A percentile compares a stretch with the other conserved stretches of the same genome.
Evolutionary conservation across 306 rosid genomes (phyloP).

Genomic region (Pachyrhizus erosus): DNA sequence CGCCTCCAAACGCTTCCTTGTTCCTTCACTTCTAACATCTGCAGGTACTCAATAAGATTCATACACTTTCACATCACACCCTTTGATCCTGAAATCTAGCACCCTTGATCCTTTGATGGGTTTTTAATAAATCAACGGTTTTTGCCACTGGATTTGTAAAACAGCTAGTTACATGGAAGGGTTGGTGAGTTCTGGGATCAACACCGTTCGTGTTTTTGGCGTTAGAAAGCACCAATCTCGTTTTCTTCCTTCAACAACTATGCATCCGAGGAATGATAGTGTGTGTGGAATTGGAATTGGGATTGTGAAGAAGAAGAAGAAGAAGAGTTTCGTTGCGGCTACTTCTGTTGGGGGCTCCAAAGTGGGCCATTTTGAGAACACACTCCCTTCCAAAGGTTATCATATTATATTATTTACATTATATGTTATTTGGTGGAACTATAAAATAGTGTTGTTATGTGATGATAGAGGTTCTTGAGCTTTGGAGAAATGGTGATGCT

Average conservation of each 20-base stretch:
- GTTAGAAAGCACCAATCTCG: constrained; percentile 33
- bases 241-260: constrained; percentile 31
- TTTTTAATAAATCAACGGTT: background rate
- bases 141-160: background rate
- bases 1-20: constrained; percentile 1
- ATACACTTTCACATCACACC: background rate
- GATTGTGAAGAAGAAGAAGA: constrained; percentile 8
- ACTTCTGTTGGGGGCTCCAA: constrained; percentile 49
- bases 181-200: constrained; percentile 50
- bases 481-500: constrained; percentile 67
- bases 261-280: constrained; percentile 39
- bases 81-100: constrained; percentile 13
- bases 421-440: background rate
- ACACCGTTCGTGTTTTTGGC: constrained; percentile 42
- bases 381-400: constrained; percentile 62
- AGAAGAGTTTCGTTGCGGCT: constrained; percentile 39
- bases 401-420: background rate
- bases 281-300: constrained; percentile 35
- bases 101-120: background rate
- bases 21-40: background rate
- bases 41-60: background rate
- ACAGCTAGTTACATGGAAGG: constrained; percentile 56
- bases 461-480: constrained; percentile 57
- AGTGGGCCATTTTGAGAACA: constrained; percentile 55
- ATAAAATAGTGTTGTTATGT: background rate